These are phyloP conservation scores for Botrytis medusae DNA, from an alignment of 2,329 filamentous ascomycete species.

Conservation along the genomic window DNA sequence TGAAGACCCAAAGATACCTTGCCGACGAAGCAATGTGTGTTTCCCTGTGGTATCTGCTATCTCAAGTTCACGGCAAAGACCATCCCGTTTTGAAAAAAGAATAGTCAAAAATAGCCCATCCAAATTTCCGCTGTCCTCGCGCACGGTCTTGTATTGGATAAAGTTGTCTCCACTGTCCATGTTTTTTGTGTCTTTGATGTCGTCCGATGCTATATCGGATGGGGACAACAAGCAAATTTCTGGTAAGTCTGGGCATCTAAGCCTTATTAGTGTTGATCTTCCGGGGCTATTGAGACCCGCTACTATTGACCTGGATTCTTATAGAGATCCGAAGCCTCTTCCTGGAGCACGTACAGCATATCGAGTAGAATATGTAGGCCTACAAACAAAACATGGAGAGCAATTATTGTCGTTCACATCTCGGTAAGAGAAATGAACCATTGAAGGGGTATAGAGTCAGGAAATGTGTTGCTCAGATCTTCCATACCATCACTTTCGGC, in stretches of 20 bases:
- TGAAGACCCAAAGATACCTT: not conserved
- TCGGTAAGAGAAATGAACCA: not conserved
- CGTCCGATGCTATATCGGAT: conserved; percentile 1
- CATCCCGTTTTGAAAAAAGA: not conserved
- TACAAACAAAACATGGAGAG: not conserved
- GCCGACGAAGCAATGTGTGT: not conserved
- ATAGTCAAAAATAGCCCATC: conserved; percentile 2
- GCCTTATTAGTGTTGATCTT: not conserved
- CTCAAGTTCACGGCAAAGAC: not conserved
- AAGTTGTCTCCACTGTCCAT: conserved; percentile 7
- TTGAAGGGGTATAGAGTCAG: not conserved
- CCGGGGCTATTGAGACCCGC: conserved; percentile 2
- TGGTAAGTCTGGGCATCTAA: conserved; percentile 1
- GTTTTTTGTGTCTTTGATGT: not conserved
- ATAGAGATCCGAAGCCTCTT: not conserved
- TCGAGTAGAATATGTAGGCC: not conserved
- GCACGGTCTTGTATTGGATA: conserved; percentile 7
- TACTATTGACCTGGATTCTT: not conserved
- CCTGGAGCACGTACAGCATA: not conserved
- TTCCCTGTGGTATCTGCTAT: not conserved
- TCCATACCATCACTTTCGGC: not conserved
- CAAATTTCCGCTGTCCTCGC: not conserved
- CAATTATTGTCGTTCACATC: not conserved
- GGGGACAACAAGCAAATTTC: not conserved
- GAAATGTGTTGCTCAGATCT: not conserved